A percentile compares a stretch with the other conserved stretches of the same genome.
Evolutionary conservation across 2,329 filamentous ascomycete genomes (phyloP).

Genomic region (Ceratocystiopsis sp.): DNA sequence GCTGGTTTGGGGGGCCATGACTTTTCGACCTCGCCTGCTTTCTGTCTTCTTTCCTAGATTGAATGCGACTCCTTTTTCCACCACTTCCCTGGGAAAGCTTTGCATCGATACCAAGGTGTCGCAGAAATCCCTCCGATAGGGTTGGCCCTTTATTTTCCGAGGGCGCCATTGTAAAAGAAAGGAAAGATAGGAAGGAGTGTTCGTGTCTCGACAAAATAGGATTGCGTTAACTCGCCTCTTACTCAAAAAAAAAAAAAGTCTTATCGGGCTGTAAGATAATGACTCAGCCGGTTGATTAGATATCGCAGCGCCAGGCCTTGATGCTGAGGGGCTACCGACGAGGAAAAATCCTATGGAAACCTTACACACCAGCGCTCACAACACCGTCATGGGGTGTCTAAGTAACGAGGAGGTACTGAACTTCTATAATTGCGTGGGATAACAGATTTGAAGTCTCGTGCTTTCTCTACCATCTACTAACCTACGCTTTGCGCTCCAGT

Average conservation of each 20-base stretch:
- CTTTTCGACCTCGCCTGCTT: slow-evolving; percentile 48
- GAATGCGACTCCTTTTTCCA: not conserved
- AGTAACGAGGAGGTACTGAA: slow-evolving; percentile 22
- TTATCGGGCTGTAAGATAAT: not conserved
- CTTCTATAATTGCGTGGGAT: too few relatives aligned
- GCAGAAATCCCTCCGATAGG: slow-evolving; percentile 13
- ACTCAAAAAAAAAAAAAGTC: not conserved
- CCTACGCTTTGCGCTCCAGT: slow-evolving; percentile 28
- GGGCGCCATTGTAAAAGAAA: slow-evolving; percentile 2
- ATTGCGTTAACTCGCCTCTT: too few relatives aligned
- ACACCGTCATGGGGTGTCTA: slow-evolving; percentile 17
- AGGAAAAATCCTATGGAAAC: not conserved
- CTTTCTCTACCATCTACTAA: not conserved
- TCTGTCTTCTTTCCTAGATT: slow-evolving; percentile 19
- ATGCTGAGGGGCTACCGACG: too few relatives aligned
- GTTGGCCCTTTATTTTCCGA: slow-evolving; percentile 3
- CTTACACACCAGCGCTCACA: not conserved
- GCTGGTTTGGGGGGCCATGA: not conserved
- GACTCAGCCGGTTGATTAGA: slow-evolving; percentile 1
- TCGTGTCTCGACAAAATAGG: too few relatives aligned
- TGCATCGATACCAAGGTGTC: slow-evolving; percentile 19
- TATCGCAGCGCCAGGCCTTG: not conserved
- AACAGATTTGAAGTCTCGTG: too few relatives aligned
- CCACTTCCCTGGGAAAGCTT: slow-evolving; percentile 3
- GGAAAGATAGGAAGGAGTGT: not conserved